phyloP scores from a whole-genome alignment of 169 alveolate species.

The Eimeria praecox region DNA sequence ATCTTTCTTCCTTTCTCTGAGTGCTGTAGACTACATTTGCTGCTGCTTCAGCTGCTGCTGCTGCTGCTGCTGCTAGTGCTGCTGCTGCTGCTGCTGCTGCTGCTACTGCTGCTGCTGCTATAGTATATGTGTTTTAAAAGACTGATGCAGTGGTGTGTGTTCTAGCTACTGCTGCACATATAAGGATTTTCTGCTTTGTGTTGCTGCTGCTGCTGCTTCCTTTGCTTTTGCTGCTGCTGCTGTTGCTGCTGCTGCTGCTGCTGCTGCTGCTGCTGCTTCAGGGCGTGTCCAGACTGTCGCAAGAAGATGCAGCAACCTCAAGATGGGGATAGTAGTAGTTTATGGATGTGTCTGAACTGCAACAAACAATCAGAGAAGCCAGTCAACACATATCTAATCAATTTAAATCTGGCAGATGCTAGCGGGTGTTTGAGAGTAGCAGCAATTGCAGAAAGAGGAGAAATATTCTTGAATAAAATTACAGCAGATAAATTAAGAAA shows the following conservation, averaged over 20 bases:
- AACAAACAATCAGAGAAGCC: slow-evolving; percentile 47
- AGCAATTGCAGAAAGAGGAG: slow-evolving; percentile 45
- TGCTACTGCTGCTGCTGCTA: no score
- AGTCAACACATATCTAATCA: slow-evolving; percentile 40
- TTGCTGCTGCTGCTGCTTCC: not conserved
- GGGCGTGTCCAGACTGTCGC: slow-evolving; percentile 73
- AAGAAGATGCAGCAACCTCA: slow-evolving; percentile 60
- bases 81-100: not conserved
- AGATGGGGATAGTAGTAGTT: not conserved
- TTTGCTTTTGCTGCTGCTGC: no score
- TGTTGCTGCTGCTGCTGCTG: no score
- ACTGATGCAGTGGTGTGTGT: not conserved
- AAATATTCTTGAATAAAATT: slow-evolving; percentile 10
- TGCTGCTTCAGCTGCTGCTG: no score
- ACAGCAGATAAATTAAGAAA: slow-evolving; percentile 19
- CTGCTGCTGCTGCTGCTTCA: no score
- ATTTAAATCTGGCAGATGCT: not conserved
- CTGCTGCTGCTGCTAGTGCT: not conserved
- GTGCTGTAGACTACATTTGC: no score
- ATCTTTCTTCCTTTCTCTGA: no score
- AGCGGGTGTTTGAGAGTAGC: slow-evolving; percentile 28
- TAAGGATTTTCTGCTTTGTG: not conserved
- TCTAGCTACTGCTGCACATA: not conserved
- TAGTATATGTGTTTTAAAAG: not conserved
- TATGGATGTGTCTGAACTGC: slow-evolving; percentile 54